Conservation (phyloP, 1,284 basidiomycete species). For the Cerioporus squamosus region DNA sequence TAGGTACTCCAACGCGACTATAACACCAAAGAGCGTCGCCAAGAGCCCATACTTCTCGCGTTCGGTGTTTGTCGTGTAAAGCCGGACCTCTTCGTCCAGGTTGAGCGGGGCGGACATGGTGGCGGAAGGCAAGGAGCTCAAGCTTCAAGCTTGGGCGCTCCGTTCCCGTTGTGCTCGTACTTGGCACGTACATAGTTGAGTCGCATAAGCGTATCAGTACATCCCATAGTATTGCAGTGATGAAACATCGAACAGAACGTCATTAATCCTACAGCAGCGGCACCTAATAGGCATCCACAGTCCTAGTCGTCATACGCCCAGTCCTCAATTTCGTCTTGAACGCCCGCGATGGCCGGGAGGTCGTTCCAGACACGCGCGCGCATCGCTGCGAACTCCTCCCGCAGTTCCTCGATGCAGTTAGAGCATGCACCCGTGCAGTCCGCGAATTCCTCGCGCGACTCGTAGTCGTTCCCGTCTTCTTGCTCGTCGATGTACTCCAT, state of each 20-base stretch:
- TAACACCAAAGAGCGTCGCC: slow-evolving; percentile 91
- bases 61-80: slow-evolving; percentile 89
- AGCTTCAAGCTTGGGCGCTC: not conserved
- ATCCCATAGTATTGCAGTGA: too few species aligned
- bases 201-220: too few species aligned
- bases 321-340: not conserved
- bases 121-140: slow-evolving; percentile 6
- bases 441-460: not conserved
- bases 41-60: slow-evolving; percentile 89
- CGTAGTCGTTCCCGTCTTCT: not conserved
- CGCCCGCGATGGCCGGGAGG: not conserved
- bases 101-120: slow-evolving; percentile 47
- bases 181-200: too few species aligned
- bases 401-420: not conserved
- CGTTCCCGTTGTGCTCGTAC: too few species aligned
- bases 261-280: too few species aligned
- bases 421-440: not conserved
- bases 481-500: not conserved
- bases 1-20: slow-evolving; percentile 92
- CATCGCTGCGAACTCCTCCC: not conserved
- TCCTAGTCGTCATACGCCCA: too few species aligned
- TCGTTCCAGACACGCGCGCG: not conserved
- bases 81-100: slow-evolving; percentile 89
- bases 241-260: too few species aligned
- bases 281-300: too few species aligned